Evolutionary conservation across 139 green algal species (phyloP), one percentile per base, ranked within the genome.

Genomic region (Eudorina sp.): DNA sequence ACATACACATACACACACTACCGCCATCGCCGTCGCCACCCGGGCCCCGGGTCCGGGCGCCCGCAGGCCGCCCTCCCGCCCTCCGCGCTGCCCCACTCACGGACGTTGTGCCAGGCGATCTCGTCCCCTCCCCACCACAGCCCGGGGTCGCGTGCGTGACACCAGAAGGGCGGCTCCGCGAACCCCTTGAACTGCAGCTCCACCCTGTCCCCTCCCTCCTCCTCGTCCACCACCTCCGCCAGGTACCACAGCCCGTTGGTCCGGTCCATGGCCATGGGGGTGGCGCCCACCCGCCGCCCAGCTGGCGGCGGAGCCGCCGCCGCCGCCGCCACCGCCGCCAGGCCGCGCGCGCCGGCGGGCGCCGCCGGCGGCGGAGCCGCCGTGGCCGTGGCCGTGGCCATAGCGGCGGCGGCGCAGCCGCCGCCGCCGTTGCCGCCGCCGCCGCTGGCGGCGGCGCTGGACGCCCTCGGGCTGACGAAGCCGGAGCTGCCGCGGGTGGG

Each of bases 221-320:
- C 31, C 31, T 23, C 76, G 19, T 31, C 34, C 21, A 69, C 8
- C 46, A 83, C 76, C 51, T 53, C 5, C 5, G 3, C 76, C 51
- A 40, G 31, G 19, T 70, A 69, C 34, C 51, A 69, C 21, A 70
- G 51, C 34, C 73, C 78, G 40, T 85, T 85, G 8, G 4, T 31
- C 55, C 25, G 0, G 38, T 74, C 78, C 78, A 85, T 75, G 1
- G 53, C 58, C 78, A 85, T 85, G 55, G 78, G 78, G 9, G 21
- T 53, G 2, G 78, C 78, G 11, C 14, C 25, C 23, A 85, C 55
- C 38, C 68, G 70, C 70, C 0, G 21, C 70, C 34, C 66, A 4
- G 9, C 34, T 6, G 66, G 34, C 66, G 66, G 66, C 45, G 48
- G n/a, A 31, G 70, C 25, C 16, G 70, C 70, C 16, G 70, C 70